These are phyloP conservation scores for Sarcocystis neurona DNA, from an alignment of 169 alveolate species.

Conservation along the genomic window DNA sequence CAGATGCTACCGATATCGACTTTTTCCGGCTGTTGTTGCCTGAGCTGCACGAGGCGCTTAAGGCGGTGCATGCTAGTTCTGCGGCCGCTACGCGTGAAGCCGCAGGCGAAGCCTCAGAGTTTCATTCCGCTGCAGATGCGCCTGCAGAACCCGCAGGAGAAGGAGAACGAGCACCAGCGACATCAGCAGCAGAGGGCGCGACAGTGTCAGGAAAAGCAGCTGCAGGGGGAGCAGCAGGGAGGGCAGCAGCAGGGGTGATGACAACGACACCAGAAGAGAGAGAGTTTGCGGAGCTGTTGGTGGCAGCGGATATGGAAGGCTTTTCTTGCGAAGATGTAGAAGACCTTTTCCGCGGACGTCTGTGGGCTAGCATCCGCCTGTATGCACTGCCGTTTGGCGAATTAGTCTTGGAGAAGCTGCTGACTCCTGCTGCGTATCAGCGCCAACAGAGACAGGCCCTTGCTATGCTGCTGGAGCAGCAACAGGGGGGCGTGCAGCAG, in stretches of 20 bases:
- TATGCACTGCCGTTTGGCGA: conserved; percentile 33
- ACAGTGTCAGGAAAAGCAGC: neutral
- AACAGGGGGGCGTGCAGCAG: neutral
- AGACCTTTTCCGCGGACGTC: neutral
- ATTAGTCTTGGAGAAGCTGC: neutral
- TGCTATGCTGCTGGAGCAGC: neutral
- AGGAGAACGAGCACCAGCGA: neutral
- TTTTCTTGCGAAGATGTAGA: neutral
- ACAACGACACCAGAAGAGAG: too few relatives aligned
- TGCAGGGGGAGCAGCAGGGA: neutral
- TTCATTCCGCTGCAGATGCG: too few relatives aligned
- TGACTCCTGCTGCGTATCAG: neutral
- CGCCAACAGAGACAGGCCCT: neutral
- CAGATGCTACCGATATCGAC: too few relatives aligned
- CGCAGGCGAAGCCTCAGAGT: too few relatives aligned
- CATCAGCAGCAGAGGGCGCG: neutral
- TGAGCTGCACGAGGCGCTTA: too few relatives aligned
- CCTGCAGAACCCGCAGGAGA: neutral
- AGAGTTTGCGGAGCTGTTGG: too few relatives aligned
- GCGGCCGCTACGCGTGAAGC: too few relatives aligned
- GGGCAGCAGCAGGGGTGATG: too few relatives aligned
- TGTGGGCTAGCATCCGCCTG: neutral
- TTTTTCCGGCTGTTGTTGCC: too few relatives aligned
- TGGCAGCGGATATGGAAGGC: neutral
- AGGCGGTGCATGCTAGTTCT: too few relatives aligned